Percentiles rank a stretch among this genome's conserved stretches.
phyloP scores from a whole-genome alignment of 139 green algal genomes.

The Coelastrella sp. region DNA sequence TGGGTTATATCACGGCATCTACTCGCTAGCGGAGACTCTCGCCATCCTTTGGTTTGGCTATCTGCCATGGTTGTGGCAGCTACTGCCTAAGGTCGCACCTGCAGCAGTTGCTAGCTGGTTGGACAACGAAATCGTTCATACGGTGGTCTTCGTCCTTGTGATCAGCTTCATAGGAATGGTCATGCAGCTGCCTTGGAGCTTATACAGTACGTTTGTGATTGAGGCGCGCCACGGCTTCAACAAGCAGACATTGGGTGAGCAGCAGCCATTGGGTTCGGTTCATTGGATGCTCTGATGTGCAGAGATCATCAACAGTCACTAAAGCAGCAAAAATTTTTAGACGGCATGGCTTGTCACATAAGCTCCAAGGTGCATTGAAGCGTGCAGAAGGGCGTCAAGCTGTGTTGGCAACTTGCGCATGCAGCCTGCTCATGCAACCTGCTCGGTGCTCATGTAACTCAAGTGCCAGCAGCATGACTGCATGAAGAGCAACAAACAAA shows the following conservation, averaged over 20 bases:
- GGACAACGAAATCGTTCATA: slow-evolving; percentile 54
- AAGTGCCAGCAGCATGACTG: too few relatives aligned
- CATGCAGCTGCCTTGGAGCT: slow-evolving; percentile 79
- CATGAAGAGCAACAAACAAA: too few relatives aligned
- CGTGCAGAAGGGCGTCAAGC: too few relatives aligned
- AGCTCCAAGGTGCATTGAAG: too few relatives aligned
- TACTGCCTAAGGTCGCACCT: not conserved
- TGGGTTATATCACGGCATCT: slow-evolving; percentile 49
- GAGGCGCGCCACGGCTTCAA: slow-evolving; percentile 94
- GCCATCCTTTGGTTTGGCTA: slow-evolving; percentile 42
- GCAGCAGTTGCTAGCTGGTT: not conserved
- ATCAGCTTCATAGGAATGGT: slow-evolving; percentile 54
- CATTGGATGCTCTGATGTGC: too few relatives aligned
- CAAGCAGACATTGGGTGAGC: slow-evolving; percentile 77
- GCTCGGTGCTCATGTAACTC: too few relatives aligned
- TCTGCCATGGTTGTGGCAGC: slow-evolving; percentile 28
- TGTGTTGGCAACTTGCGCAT: too few relatives aligned
- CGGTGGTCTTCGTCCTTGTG: slow-evolving; percentile 72
- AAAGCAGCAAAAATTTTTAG: too few relatives aligned
- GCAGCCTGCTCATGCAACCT: too few relatives aligned
- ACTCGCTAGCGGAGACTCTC: slow-evolving; percentile 53
- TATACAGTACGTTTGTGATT: slow-evolving; percentile 88
- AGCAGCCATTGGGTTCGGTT: not conserved
- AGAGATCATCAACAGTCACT: too few relatives aligned
- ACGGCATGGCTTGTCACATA: too few relatives aligned